phyloP scores from a whole-genome alignment of 768 basidiomycete genomes.

The Kondoa malvinella region DNA sequence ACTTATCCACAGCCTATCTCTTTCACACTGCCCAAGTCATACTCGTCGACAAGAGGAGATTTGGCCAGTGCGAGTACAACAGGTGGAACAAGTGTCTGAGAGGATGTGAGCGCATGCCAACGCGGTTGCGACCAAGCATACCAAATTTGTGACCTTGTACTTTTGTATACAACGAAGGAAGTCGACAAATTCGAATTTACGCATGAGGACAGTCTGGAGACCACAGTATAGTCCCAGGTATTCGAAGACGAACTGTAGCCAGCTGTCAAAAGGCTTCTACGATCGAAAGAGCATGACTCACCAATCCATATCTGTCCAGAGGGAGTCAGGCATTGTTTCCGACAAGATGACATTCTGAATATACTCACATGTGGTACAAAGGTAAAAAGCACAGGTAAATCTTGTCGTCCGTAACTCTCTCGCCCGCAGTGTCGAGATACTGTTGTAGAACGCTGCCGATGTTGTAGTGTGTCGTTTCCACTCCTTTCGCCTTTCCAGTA shows the following conservation, averaged over 20 bases:
- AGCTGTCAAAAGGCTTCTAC: neutral
- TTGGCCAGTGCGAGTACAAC: slow-evolving; percentile 59
- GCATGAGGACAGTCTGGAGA: slow-evolving; percentile 39
- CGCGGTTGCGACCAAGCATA: too few relatives aligned
- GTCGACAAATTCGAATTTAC: slow-evolving; percentile 51
- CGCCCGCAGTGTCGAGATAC: neutral
- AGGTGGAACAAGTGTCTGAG: slow-evolving; percentile 50
- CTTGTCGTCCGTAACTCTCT: slow-evolving; percentile 10
- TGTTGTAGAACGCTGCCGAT: slow-evolving; percentile 17
- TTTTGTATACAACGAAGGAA: slow-evolving; percentile 52
- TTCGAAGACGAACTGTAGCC: neutral
- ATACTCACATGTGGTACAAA: slow-evolving; percentile 16
- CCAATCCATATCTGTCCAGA: too few relatives aligned
- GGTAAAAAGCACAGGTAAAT: slow-evolving; percentile 21
- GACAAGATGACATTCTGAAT: too few relatives aligned
- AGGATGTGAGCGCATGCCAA: too few relatives aligned
- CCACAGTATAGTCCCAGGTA: neutral
- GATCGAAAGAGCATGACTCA: neutral
- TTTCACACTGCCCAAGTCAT: slow-evolving; percentile 46
- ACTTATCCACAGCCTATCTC: neutral
- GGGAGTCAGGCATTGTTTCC: too few relatives aligned
- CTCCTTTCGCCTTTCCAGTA: slow-evolving; percentile 61
- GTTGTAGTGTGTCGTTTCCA: slow-evolving; percentile 33
- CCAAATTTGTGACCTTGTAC: slow-evolving; percentile 44
- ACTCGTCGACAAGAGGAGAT: slow-evolving; percentile 47